These are phyloP conservation scores for Puccinellia tenuiflora DNA, from an alignment of 176 grass and related monocot genomes.

Conservation along the genomic window DNA sequence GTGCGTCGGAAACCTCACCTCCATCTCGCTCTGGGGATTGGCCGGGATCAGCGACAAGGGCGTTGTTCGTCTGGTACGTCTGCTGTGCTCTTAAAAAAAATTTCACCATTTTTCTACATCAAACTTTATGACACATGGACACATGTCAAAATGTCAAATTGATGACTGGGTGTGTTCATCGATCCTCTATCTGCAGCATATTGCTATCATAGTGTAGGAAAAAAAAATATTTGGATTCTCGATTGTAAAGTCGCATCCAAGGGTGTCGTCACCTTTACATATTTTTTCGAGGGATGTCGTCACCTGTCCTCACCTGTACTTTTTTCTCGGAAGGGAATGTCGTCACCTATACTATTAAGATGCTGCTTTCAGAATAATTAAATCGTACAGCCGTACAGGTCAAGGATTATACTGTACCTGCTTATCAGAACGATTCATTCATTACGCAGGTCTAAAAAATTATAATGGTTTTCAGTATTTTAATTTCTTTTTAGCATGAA, in stretches of 20 bases:
- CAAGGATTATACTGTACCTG: not conserved
- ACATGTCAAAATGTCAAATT: not conserved
- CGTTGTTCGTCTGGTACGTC: constrained; percentile 63
- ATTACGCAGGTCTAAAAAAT: not conserved
- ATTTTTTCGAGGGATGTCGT: too few relatives aligned
- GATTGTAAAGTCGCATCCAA: not conserved
- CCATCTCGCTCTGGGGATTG: constrained; percentile 85
- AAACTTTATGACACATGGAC: not conserved
- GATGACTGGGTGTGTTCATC: constrained; percentile 1
- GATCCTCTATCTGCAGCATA: not conserved
- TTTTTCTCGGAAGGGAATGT: too few relatives aligned
- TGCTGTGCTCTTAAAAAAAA: not conserved
- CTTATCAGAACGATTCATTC: not conserved
- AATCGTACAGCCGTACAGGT: not conserved
- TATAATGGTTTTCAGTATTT: not conserved
- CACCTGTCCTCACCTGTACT: too few relatives aligned
- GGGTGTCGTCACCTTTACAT: too few relatives aligned
- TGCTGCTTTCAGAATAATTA: constrained; percentile 8
- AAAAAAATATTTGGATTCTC: not conserved
- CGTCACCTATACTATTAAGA: not conserved
- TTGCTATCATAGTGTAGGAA: not conserved
- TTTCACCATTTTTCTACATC: not conserved
- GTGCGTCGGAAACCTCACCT: constrained; percentile 61
- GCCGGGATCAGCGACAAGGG: constrained; percentile 85
- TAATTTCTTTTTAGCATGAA: not conserved